Percentiles rank a stretch among this genome's conserved stretches.
phyloP scores from a whole-genome alignment of 345 rosid genomes.

The Eutrema heterophyllum region DNA sequence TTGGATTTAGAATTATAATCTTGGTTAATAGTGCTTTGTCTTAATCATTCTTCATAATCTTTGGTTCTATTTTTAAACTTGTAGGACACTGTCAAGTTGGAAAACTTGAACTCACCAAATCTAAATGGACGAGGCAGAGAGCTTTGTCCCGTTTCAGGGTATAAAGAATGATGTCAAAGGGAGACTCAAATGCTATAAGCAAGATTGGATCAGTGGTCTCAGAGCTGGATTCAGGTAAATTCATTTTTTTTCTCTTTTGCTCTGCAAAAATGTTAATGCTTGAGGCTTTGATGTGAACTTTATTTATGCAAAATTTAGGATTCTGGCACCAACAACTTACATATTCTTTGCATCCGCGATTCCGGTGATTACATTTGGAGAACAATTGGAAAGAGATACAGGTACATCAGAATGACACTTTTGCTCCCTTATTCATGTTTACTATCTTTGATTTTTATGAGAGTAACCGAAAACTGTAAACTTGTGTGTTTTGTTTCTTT shows the following conservation, averaged over 20 bases:
- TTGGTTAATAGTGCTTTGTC: background rate
- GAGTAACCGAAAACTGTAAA: background rate
- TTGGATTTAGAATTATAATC: background rate
- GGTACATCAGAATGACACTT: conserved; percentile 32
- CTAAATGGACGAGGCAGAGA: conserved; percentile 67
- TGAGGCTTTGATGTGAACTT: background rate
- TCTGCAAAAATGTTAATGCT: background rate
- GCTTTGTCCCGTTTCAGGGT: conserved; percentile 81
- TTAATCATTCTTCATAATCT: background rate
- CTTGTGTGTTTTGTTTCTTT: conserved; percentile 12
- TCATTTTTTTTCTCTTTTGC: background rate
- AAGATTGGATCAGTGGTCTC: conserved; percentile 87
- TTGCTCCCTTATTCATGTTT: background rate
- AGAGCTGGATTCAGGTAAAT: conserved; percentile 74
- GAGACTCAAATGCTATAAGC: conserved; percentile 78
- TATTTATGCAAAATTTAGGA: conserved; percentile 36
- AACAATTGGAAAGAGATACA: conserved; percentile 83
- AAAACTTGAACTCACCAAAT: background rate
- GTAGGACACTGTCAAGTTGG: conserved; percentile 14
- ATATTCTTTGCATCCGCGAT: conserved; percentile 96
- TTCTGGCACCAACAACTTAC: conserved; percentile 93
- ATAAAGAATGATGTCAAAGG: conserved; percentile 78
- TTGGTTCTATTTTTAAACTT: background rate
- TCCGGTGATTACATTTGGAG: conserved; percentile 93
- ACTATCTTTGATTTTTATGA: background rate